A percentile compares a stretch with the other conserved stretches of the same genome.
Evolutionary conservation across 257 asterid genomes (phyloP).

Genomic region (Leonotis leonurus): DNA sequence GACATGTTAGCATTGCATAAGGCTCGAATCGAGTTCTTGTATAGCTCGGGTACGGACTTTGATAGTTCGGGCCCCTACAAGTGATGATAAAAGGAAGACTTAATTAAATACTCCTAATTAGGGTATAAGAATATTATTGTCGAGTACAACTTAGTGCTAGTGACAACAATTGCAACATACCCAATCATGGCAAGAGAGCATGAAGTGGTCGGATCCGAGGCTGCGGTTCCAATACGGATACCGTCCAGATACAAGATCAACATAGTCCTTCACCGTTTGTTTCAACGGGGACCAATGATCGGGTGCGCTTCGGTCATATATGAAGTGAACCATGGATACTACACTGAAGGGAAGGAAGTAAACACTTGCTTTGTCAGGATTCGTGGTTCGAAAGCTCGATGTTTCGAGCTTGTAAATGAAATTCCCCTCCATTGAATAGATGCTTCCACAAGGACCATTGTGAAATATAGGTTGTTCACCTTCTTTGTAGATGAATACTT

Average conservation of each 20-base stretch:
- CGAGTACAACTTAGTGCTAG: too few species aligned
- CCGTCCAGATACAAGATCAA: conserved; percentile 39
- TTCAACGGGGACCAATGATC: conserved; percentile 78
- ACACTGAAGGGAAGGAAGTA: conserved; percentile 83
- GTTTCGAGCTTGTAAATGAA: conserved; percentile 68
- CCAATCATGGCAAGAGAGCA: conserved; percentile 99
- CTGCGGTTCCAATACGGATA: conserved; percentile 81
- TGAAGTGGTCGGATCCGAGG: conserved; percentile 75
- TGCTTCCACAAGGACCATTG: conserved; percentile 85
- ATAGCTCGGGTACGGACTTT: conserved; percentile 48
- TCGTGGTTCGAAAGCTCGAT: conserved; percentile 52
- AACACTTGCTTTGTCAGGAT: conserved; percentile 57
- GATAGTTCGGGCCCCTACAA: conserved; percentile 75
- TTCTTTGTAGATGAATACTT: conserved; percentile 70
- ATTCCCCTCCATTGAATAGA: conserved; percentile 81
- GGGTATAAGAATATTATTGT: too few species aligned
- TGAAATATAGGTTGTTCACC: conserved; percentile 93
- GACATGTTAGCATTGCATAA: conserved; percentile 78
- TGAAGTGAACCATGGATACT: conserved; percentile 71
- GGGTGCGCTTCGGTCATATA: conserved; percentile 30
- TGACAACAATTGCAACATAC: conserved; percentile 21
- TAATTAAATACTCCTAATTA: too few species aligned
- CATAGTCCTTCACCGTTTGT: conserved; percentile 52
- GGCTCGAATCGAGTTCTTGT: conserved; percentile 66
- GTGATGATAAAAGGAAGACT: too few species aligned